Base-by-base conservation (phyloP, 441 rosid species). In the Hypseocharis bilobata region DNA sequence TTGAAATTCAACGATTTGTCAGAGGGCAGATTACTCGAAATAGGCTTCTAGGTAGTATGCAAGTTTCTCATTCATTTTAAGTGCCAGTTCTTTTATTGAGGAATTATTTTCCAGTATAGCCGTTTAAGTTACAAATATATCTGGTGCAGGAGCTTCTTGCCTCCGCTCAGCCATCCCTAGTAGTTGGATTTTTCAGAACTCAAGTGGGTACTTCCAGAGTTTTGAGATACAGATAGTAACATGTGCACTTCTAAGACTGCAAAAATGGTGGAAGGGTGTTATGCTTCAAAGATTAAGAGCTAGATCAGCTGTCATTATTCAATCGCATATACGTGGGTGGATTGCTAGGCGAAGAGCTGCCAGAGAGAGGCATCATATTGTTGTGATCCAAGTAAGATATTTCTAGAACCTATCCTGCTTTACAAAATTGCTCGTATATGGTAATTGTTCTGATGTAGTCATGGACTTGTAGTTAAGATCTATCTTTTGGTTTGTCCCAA, bases 191-290 rank as follows among this genome's bases (percentile, higher is more conserved):
- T 71, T 52, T 52, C 52, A 69, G 62, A 62, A 62, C 68, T 68
- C 75, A 38, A 65, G 57, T 61, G 72, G 69, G 29, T 65, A 55
- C 66, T 58, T 66, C 60, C 68, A 62, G 74, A 77, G 74, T 75
- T 62, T 27, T 60, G 82, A 74, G 68, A 49, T 76, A 67, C 56
- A 60, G 66, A n/a, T 70, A 30, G 17, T 75, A 14, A 38, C 77
- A 60, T 68, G 59, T 62, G 79, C 88, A 19, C 70, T 77, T 62
- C 19, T 78, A 59, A 83, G 81, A 83, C 71, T 90, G 75, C 97
- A 92, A 72, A 81, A 89, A 74, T 87, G 94, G 94, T 92, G 97
- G 98, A 90, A 85, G 75, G 64, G 58, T 63, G 63, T 80, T 65
- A 44, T 78, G 51, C 65, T 77, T 66, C 81, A 60, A 56, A 86